Conservation (phyloP, 176 grass and related monocot species). For the Oryza officinalis region DNA sequence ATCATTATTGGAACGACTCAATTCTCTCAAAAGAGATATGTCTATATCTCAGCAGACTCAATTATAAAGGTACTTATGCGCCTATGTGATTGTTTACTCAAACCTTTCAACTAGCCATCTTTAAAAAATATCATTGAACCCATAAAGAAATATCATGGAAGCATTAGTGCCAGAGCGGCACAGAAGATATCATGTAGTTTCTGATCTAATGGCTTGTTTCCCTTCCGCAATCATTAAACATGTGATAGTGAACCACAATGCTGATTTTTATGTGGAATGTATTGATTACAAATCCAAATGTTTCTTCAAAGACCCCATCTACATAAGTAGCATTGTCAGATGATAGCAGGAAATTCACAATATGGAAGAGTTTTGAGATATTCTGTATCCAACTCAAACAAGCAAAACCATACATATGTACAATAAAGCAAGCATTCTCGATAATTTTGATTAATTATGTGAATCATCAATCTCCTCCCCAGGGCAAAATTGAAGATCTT, state of each 20-base stretch:
- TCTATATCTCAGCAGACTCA: conserved; percentile 60
- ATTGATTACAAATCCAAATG: not conserved
- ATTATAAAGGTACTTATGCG: conserved; percentile 60
- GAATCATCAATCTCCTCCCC: conserved; percentile 6
- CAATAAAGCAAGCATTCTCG: conserved; percentile 4
- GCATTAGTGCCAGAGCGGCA: not conserved
- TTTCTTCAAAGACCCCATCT: not conserved
- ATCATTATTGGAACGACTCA: conserved; percentile 58
- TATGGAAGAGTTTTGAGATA: too few species aligned
- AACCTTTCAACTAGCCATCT: too few species aligned
- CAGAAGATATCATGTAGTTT: not conserved
- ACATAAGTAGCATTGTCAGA: not conserved
- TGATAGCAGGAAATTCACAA: too few species aligned
- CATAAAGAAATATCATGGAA: not conserved
- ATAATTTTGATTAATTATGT: not conserved
- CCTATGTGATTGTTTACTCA: conserved; percentile 13
- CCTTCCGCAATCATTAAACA: not conserved
- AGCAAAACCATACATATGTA: not conserved
- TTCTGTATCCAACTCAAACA: not conserved
- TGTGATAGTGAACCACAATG: not conserved
- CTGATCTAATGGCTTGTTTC: not conserved
- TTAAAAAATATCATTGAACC: too few species aligned
- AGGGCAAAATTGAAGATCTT: conserved; percentile 86
- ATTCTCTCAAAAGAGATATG: conserved; percentile 59
- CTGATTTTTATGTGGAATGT: not conserved